Base-by-base conservation (phyloP, 768 basidiomycete genomes). In the Auricularia sp. region DNA sequence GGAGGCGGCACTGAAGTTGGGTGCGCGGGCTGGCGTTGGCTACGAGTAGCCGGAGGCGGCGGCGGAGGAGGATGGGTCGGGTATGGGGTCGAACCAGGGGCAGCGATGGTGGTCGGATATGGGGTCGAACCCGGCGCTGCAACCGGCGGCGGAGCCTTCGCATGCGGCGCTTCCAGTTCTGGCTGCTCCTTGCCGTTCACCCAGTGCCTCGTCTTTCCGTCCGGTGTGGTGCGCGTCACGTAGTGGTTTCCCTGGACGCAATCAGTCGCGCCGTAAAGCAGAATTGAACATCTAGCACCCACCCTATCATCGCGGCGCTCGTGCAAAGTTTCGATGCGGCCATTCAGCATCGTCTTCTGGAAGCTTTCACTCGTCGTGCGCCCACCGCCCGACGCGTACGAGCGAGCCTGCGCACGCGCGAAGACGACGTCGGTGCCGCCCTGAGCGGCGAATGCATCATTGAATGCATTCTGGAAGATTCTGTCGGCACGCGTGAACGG, bases 191-290 rank as follows among this genome's bases (percentile, higher is more conserved):
- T 73, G 11, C 90, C 90, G 65, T 92, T 90, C 69, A 92, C 77
- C 16, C 83, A 86, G 69, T 80, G 79, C 2, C 84, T 76, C 70
- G 88, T 80, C 54, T 82, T 82, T 8, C 90, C 90, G 64, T 91
- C 87, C 4, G 85, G 82, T 64, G 79, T 84, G 63, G 79, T 84
- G 62, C 84, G 83, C 13, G 81, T 85, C 59, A 88, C 76, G 72
- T 90, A 87, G 69, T 89, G 87, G 68, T 89, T 89, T 2, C 90
- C 90, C 89, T 92, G 67, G 2, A 56, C 64, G 65, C 56, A 54
- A 71, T 64, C 62, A 61, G 61, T 70, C n/a, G 11, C 1, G 47
- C 6, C 11, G 6, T 16, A 5, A 3, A 14, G 47, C 47, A 51
- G 6, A 51, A 21, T 5, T 6, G 1, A 16, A 6, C 10, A 5